Conservation (phyloP, 352 stramenopile species). For the Globisporangium iwayamae region DNA sequence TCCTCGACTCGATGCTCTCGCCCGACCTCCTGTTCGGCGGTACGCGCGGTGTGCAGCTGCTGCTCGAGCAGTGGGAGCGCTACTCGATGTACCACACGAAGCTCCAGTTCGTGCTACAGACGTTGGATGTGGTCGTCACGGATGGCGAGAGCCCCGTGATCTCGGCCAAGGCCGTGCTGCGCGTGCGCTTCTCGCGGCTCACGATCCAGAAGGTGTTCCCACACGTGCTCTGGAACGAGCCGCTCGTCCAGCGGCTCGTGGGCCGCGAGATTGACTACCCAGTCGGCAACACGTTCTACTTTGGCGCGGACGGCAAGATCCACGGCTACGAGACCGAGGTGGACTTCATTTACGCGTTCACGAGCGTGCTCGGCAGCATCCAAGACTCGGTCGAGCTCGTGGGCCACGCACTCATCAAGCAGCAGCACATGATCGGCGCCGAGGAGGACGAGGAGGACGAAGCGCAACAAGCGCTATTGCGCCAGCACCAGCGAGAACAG, state of each 20-base stretch:
- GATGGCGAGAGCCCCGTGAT: slow-evolving; percentile 39
- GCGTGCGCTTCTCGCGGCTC: slow-evolving; percentile 49
- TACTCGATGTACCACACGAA: slow-evolving; percentile 59
- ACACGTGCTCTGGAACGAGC: slow-evolving; percentile 58
- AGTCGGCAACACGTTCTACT: slow-evolving; percentile 62
- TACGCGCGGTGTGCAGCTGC: slow-evolving; percentile 31
- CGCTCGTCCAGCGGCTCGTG: slow-evolving; percentile 62
- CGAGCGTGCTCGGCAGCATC: slow-evolving; percentile 37
- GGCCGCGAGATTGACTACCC: slow-evolving; percentile 47
- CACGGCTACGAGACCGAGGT: slow-evolving; percentile 56
- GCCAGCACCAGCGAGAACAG: background rate
- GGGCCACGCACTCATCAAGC: slow-evolving; percentile 45
- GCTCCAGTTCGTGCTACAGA: slow-evolving; percentile 46
- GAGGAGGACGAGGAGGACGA: slow-evolving; percentile 24
- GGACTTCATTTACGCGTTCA: slow-evolving; percentile 51
- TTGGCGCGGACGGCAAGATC: slow-evolving; percentile 48
- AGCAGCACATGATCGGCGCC: slow-evolving; percentile 59
- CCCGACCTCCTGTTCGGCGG: slow-evolving; percentile 49
- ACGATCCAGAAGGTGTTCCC: slow-evolving; percentile 72
- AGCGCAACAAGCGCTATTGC: slow-evolving; percentile 5
- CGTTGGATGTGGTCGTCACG: slow-evolving; percentile 34
- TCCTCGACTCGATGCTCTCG: slow-evolving; percentile 41
- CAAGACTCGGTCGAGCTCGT: slow-evolving; percentile 45
- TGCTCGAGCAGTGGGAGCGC: slow-evolving; percentile 61
- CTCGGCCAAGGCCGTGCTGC: slow-evolving; percentile 37